Conservation (phyloP, 306 rosid species). For the Herpetospermum pedunculosum region DNA sequence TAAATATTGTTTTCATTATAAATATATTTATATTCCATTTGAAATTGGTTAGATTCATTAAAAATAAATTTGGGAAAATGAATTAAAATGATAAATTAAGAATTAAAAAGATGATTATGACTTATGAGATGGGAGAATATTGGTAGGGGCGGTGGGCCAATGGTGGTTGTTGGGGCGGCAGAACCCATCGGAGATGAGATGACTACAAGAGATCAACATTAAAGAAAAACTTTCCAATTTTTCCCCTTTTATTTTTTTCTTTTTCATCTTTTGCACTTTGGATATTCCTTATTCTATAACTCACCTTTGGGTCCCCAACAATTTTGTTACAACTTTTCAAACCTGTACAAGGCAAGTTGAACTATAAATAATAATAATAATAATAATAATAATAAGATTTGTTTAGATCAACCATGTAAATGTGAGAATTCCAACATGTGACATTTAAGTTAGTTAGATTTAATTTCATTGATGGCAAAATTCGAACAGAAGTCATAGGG, state of each 20-base stretch:
- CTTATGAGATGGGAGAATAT: not conserved
- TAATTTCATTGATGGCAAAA: no score
- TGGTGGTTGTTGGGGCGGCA: conserved; percentile 11
- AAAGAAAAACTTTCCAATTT: not conserved
- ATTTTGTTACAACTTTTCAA: not conserved
- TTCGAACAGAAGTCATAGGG: no score
- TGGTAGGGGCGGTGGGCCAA: not conserved
- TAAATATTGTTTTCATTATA: no score
- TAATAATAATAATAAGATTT: no score
- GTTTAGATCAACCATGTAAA: no score
- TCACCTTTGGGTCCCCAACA: not conserved
- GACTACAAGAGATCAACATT: not conserved
- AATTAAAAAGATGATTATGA: not conserved
- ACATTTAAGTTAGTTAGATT: no score
- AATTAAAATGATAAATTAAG: not conserved
- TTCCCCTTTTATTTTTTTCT: not conserved
- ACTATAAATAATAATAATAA: no score
- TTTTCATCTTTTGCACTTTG: conserved; percentile 1
- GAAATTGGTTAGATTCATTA: no score
- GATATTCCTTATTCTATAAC: conserved; percentile 9
- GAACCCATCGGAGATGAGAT: not conserved
- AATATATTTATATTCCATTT: no score
- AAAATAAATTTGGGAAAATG: not conserved
- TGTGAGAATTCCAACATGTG: no score
- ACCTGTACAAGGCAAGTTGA: not conserved